phyloP scores from a whole-genome alignment of 768 basidiomycete species.

The Gloeophyllum trabeum region DNA sequence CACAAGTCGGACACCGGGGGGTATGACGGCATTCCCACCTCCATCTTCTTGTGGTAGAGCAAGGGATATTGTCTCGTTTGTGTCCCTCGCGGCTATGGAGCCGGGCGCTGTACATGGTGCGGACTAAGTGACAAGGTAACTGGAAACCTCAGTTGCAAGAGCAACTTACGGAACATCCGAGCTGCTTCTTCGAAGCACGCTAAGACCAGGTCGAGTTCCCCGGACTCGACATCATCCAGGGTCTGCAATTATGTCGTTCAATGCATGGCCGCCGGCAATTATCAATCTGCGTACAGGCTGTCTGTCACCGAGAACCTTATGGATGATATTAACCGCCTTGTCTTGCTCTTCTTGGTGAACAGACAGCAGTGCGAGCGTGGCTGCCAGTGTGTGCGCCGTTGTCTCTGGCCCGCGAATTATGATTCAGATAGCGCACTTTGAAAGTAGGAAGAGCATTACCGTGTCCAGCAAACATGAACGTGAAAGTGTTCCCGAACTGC shows the following conservation, averaged over 20 bases:
- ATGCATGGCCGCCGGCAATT: too few relatives aligned
- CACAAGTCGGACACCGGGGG: conserved; percentile 15
- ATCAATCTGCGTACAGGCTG: conserved; percentile 9
- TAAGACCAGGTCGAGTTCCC: conserved; percentile 18
- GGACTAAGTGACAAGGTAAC: background rate
- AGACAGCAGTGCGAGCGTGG: conserved; percentile 20
- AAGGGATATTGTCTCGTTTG: conserved; percentile 13
- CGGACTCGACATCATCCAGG: too few relatives aligned
- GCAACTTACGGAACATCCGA: conserved; percentile 20
- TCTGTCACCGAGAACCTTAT: conserved; percentile 13
- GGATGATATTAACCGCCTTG: conserved; percentile 19
- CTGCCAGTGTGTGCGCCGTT: conserved; percentile 20
- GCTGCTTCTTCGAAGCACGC: conserved; percentile 19
- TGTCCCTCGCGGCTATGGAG: conserved; percentile 17
- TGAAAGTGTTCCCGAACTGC: conserved; percentile 10
- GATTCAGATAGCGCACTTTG: background rate
- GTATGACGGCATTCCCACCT: conserved; percentile 10
- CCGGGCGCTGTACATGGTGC: conserved; percentile 14
- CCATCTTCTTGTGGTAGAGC: conserved; percentile 9
- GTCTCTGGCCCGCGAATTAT: conserved; percentile 15
- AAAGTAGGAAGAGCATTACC: conserved; percentile 2
- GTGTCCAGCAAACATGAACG: conserved; percentile 10
- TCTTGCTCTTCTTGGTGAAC: conserved; percentile 19
- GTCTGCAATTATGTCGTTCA: too few relatives aligned
- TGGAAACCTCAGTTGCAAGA: background rate